Base-by-base conservation (phyloP, 192 early-diverging fungal genomes). In the Chytriomyces sp. region DNA sequence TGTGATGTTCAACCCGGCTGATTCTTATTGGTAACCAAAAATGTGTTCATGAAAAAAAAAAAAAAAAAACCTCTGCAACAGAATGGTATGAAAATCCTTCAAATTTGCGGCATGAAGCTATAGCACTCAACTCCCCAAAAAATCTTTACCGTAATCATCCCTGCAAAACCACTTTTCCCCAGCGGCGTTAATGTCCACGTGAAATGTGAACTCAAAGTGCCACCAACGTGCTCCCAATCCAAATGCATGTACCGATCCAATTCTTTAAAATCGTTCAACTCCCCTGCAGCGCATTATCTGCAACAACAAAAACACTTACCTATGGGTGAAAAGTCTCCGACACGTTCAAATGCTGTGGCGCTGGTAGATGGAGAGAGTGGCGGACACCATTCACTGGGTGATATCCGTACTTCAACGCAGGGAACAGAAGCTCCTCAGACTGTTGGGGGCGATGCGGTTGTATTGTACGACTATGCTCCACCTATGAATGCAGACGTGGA, bases 141-240 rank as follows among this genome's bases (percentile, higher is more conserved):
- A 59, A 16, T 3, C 57, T 23, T 23, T 3, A 59, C 16, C 16
- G 20, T 23, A 23, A 60, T 18, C 57, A 2, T 60, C 5, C 18
- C 57, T 64, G 20, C 35, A 64, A 28, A 20, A 23, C 35, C 63
- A 1, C 23, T n/a, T 72, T 59, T 18, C 3, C 44, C 84, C 18
- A 91, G 93, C 78, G 89, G 89, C 3, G 92, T 91, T 69, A 92
- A 91, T 75, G 90, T 90, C 35, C 93, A 94, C 75, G 82, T 91
- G 7, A 93, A 92, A 78, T 94, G 93, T 73, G 93, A 94, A 75
- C 88, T 91, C 83, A 94, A 93, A 75, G 89, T 91, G 10, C 83
- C 91, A 8, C 90, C 90, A 1, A 88, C 82, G 57, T 94, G 93
- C 1, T 67, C 77, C 0, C 78, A 72, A 5, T 60, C 85, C 5